Base-by-base conservation (phyloP, 192 early-diverging fungal species). In the Coemansia sp. region DNA sequence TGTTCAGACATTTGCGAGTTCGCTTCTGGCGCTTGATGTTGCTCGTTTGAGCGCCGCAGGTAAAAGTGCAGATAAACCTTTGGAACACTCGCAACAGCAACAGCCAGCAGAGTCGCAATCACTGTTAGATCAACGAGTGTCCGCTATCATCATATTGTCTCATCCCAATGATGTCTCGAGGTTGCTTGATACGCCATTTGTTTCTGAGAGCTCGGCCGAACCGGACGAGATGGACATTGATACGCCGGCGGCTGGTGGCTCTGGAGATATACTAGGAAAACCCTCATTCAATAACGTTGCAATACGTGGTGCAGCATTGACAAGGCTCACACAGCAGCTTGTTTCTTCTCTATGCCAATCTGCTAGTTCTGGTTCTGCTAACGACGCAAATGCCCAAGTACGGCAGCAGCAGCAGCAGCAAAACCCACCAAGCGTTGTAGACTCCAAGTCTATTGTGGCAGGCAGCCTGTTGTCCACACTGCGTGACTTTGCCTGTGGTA, bases 401-500 rank as follows among this genome's bases (percentile, higher is more conserved):
- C 57, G 38, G 30, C 57, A 59, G 34, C 21, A 23, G 20, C 23
- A 59, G 30, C 57, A 59, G 34, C 21, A 23, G 20, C 23, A 24
- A 61, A 0, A 15, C n/a, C 8, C 18, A 18, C 34, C 10, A 41
- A 35, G 62, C 14, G 43, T 67, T 26, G 24, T 26, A 2, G 23
- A 23, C 23, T 23, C 51, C 10, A 53, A 53, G 24, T 7, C 24
- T 24, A 53, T 75, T 63, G 44, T 15, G 10, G 6, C 67, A 2
- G 53, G 46, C 2, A 21, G 60, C 23, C 38, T 60, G 49, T 56
- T 76, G 38, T 38, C 64, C 5, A 23, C 43, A 12, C 9, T 70
- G 36, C 69, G 78, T 9, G 71, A 69, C 20, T 62, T 76, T 58
- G 67, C 73, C 4, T 38, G 63, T 14, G 78, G 53, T 9, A 35